These are phyloP conservation scores for Lycium barbarum DNA, from an alignment of 257 asterid species.

Conservation along the genomic window DNA sequence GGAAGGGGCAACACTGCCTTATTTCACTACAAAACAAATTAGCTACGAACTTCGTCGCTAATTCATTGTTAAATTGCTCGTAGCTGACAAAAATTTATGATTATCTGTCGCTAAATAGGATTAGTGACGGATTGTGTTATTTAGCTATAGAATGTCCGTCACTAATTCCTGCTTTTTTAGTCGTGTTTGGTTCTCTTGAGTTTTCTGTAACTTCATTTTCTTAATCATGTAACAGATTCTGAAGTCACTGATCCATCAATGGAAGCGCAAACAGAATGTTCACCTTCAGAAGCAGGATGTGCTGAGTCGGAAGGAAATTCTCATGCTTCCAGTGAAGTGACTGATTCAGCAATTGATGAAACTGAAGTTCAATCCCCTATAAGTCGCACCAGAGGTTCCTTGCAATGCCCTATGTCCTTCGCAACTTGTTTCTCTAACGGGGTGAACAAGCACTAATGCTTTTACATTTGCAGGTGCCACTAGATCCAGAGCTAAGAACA, in stretches of 20 bases:
- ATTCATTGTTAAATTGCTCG: no score
- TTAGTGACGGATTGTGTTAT: no score
- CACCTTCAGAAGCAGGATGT: slow-evolving; percentile 41
- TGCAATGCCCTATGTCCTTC: not conserved
- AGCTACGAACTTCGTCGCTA: no score
- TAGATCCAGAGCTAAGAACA: slow-evolving; percentile 53
- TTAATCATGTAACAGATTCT: slow-evolving; percentile 57
- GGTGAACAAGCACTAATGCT: slow-evolving; percentile 38
- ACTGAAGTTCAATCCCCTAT: slow-evolving; percentile 71
- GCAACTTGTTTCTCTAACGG: slow-evolving; percentile 39
- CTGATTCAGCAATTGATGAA: slow-evolving; percentile 54
- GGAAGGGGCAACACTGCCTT: not conserved
- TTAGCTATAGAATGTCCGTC: no score
- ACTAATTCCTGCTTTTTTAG: no score
- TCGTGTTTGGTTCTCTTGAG: not conserved
- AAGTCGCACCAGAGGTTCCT: slow-evolving; percentile 9
- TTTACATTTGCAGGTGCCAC: slow-evolving; percentile 58
- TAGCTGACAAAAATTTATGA: no score
- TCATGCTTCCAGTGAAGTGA: slow-evolving; percentile 60
- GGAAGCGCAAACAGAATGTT: slow-evolving; percentile 37
- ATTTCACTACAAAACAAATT: no score
- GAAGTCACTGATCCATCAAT: slow-evolving; percentile 52
- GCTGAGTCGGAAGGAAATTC: slow-evolving; percentile 49
- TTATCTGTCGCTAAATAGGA: no score
- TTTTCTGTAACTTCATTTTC: slow-evolving; percentile 24